Evolutionary conservation across 352 stramenopile species (phyloP).

Genomic region (Globisporangium spinosum): DNA sequence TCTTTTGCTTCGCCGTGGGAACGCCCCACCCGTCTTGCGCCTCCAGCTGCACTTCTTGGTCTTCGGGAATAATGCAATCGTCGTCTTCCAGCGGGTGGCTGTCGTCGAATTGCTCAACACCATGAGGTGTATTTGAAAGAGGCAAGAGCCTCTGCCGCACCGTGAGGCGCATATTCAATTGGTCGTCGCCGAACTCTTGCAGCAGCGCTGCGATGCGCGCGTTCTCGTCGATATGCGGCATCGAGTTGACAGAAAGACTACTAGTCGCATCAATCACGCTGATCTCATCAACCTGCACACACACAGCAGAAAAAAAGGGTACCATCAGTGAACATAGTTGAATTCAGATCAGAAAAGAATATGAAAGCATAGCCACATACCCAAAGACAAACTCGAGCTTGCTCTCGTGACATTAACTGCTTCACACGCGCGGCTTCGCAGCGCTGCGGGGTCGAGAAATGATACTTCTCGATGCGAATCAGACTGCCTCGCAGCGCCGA

Average conservation of each 20-base stretch:
- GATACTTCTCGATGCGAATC: conserved; percentile 56
- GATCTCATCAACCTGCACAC: conserved; percentile 33
- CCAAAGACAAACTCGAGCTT: conserved; percentile 35
- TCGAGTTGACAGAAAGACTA: conserved; percentile 38
- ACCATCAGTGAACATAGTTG: background rate
- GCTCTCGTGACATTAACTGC: conserved; percentile 7
- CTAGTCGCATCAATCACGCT: conserved; percentile 38
- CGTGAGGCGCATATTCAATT: conserved; percentile 46
- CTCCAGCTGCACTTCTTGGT: conserved; percentile 52
- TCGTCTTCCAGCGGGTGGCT: conserved; percentile 46
- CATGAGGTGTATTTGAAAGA: background rate
- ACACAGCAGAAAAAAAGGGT: background rate
- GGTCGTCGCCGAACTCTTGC: conserved; percentile 14
- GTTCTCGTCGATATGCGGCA: conserved; percentile 31
- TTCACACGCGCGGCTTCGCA: conserved; percentile 26
- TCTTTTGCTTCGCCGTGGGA: conserved; percentile 20
- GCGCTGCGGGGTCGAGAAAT: conserved; percentile 43
- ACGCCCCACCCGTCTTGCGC: conserved; percentile 51
- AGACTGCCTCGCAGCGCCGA: conserved; percentile 43
- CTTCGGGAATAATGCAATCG: conserved; percentile 57
- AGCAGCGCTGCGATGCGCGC: conserved; percentile 28
- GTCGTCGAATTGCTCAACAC: conserved; percentile 31
- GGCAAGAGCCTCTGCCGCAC: conserved; percentile 38
- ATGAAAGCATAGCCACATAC: conserved; percentile 8
- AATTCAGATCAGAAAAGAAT: background rate